Conservation (phyloP, 1,139 yeast species). For the Geotrichum cucujoidarum region DNA sequence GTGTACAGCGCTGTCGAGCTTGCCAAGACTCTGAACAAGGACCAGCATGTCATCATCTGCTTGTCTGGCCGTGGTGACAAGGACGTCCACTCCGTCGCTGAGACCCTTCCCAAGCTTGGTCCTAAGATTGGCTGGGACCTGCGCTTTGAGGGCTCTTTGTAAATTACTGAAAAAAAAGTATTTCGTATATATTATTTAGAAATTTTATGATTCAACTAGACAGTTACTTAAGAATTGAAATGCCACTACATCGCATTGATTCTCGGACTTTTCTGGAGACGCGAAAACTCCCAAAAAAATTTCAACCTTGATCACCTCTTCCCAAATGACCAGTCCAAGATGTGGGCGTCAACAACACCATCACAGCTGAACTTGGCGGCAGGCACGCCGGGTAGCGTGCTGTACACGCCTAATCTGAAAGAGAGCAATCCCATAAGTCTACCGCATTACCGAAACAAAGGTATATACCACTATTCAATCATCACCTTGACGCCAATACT, state of each 20-base stretch:
- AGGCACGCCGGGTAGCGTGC: conserved; percentile 3
- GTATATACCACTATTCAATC: not conserved
- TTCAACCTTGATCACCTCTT: not conserved
- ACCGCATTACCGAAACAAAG: not conserved
- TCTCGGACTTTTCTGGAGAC: no score
- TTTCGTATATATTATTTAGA: no score
- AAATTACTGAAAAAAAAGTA: not conserved
- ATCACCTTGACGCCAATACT: not conserved
- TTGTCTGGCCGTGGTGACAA: conserved; percentile 98
- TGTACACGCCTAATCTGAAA: conserved; percentile 11
- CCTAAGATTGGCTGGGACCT: conserved; percentile 93
- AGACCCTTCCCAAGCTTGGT: conserved; percentile 81
- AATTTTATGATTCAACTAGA: not conserved
- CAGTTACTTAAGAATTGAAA: not conserved
- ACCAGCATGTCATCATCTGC: conserved; percentile 77
- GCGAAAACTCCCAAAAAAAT: not conserved
- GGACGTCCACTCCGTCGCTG: conserved; percentile 97
- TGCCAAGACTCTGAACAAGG: conserved; percentile 79
- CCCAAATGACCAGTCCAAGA: not conserved
- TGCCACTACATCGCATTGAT: no score
- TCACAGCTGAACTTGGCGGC: not conserved
- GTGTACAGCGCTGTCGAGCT: conserved; percentile 82
- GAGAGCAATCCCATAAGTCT: conserved; percentile 1
- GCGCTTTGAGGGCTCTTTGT: conserved; percentile 55
- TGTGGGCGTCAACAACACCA: not conserved